phyloP scores from a whole-genome alignment of 208 protist species.

The Trypanosomatidae sp. region DNA sequence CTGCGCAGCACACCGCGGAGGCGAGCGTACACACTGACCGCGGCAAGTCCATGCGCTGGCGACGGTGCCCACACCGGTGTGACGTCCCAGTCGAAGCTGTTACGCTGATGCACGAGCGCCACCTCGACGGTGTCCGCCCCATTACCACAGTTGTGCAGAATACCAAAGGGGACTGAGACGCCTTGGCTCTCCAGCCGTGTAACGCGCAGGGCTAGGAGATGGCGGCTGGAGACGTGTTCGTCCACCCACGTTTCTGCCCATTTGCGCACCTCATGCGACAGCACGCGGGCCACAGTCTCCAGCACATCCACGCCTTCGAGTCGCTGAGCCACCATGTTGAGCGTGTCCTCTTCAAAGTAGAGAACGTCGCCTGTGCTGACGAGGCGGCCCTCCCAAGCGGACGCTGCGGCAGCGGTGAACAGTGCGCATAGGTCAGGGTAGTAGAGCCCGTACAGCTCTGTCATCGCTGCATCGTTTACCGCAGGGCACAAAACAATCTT shows the following conservation, averaged over 20 bases:
- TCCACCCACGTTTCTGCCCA: slow-evolving; percentile 27
- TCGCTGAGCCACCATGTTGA: slow-evolving; percentile 11
- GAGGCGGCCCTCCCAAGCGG: slow-evolving; percentile 44
- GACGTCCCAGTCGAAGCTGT: slow-evolving; percentile 17
- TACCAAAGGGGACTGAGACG: slow-evolving; percentile 6
- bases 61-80: slow-evolving; percentile 56
- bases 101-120: slow-evolving; percentile 35
- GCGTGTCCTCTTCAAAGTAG: slow-evolving; percentile 22
- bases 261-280: slow-evolving; percentile 26
- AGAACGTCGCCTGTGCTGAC: slow-evolving; percentile 71
- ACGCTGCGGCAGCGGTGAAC: slow-evolving; percentile 30
- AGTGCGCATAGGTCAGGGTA: slow-evolving; percentile 48
- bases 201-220: slow-evolving; percentile 50
- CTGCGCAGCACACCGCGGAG: slow-evolving; percentile 17
- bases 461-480: slow-evolving; percentile 48
- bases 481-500: slow-evolving; percentile 45
- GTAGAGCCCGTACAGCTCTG: slow-evolving; percentile 49
- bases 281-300: slow-evolving; percentile 23
- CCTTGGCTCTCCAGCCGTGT: slow-evolving; percentile 7
- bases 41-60: not conserved
- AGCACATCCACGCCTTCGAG: slow-evolving; percentile 40
- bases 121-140: slow-evolving; percentile 21
- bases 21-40: slow-evolving; percentile 11
- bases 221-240: slow-evolving; percentile 16
- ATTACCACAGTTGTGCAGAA: slow-evolving; percentile 3